phyloP scores from a whole-genome alignment of 2,329 filamentous ascomycete species.

The Claviceps citrina region DNA sequence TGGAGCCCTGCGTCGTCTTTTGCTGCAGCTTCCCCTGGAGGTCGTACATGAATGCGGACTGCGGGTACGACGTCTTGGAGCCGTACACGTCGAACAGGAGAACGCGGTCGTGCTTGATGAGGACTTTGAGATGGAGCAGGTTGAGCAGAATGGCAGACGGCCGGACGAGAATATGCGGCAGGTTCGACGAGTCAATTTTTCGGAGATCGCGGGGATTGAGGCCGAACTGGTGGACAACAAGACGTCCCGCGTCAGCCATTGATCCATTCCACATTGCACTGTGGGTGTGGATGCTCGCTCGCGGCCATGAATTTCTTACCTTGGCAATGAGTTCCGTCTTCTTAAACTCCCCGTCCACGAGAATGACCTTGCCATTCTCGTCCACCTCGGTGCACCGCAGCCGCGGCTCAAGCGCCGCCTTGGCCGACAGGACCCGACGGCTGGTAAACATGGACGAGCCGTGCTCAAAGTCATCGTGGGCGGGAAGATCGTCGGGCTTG shows the following conservation, averaged over 20 bases:
- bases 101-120: conserved; percentile 89
- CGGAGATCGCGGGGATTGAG: conserved; percentile 85
- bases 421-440: conserved; percentile 54
- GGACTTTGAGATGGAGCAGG: conserved; percentile 82
- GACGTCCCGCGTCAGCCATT: neutral
- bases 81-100: conserved; percentile 94
- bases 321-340: conserved; percentile 95
- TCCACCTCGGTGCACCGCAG: conserved; percentile 92
- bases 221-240: conserved; percentile 49
- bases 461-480: conserved; percentile 40
- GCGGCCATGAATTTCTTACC: conserved; percentile 30
- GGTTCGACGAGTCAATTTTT: conserved; percentile 91
- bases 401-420: conserved; percentile 69
- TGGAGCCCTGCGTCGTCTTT: conserved; percentile 41
- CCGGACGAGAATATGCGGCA: conserved; percentile 88
- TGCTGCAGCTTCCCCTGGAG: conserved; percentile 83
- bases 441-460: conserved; percentile 47
- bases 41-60: conserved; percentile 96
- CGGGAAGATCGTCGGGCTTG: conserved; percentile 44
- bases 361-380: conserved; percentile 75
- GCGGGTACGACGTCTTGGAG: conserved; percentile 83
- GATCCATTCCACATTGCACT: too few species aligned
- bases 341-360: conserved; percentile 91
- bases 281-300: too few species aligned
- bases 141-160: conserved; percentile 90